phyloP scores from a whole-genome alignment of 1,284 basidiomycete genomes.

The Sporisorium scitamineum region DNA sequence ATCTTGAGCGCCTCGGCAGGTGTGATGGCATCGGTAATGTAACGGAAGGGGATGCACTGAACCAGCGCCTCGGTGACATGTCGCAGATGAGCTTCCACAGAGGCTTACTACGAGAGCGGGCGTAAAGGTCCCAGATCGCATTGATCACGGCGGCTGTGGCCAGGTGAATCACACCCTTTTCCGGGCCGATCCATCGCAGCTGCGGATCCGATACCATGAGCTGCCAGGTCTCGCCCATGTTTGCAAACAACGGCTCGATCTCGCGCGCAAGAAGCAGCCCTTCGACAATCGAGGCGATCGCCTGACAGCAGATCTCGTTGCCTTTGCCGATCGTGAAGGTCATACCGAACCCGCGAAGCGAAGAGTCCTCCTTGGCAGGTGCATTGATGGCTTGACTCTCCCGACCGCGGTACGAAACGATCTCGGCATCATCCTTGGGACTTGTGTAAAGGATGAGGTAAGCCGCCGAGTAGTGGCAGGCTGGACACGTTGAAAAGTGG shows the following conservation, averaged over 20 bases:
- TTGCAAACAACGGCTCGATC: conserved; percentile 81
- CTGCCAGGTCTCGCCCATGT: conserved; percentile 75
- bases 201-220: conserved; percentile 53
- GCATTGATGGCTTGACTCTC: conserved; percentile 49
- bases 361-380: conserved; percentile 43
- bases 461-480: conserved; percentile 89
- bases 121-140: conserved; percentile 77
- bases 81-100: conserved; percentile 87
- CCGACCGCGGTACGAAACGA: conserved; percentile 47
- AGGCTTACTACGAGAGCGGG: conserved; percentile 80
- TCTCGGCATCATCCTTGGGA: conserved; percentile 35
- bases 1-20: conserved; percentile 87
- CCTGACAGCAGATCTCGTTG: conserved; percentile 77
- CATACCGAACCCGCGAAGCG: conserved; percentile 74
- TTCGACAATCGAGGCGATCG: conserved; percentile 63
- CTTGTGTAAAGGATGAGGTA: conserved; percentile 84
- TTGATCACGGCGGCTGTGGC: conserved; percentile 84
- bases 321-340: conserved; percentile 59
- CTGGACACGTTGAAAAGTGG: too few relatives aligned
- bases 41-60: conserved; percentile 80
- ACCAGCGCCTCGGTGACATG: conserved; percentile 86
- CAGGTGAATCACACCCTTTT: conserved; percentile 87
- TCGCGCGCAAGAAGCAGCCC: conserved; percentile 88
- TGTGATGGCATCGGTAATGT: conserved; percentile 93
- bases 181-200: conserved; percentile 75